Conservation (phyloP, 495 filamentous ascomycete genomes). For the Aspergillus bertholletiae region DNA sequence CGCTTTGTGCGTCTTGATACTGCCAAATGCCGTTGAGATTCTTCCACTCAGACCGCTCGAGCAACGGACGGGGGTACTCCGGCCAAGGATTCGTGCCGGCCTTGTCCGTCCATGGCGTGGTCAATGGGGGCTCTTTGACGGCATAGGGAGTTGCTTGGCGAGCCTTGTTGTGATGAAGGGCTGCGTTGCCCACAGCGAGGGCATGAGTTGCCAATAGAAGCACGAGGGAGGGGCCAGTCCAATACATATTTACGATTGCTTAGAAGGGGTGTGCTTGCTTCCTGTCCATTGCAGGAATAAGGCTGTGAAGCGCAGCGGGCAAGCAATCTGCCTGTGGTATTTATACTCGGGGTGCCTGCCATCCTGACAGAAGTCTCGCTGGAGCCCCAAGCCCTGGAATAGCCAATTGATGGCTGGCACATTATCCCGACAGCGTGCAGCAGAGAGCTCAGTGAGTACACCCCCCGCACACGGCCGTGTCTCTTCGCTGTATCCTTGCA, state of each 20-base stretch:
- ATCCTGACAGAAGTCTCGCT: neutral
- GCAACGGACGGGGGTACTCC: conserved; percentile 62
- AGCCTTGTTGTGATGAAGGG: neutral
- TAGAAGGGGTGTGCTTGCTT: neutral
- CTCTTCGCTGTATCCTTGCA: neutral
- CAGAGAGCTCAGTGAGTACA: neutral
- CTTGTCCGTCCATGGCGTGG: conserved; percentile 59
- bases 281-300: neutral
- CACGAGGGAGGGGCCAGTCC: neutral
- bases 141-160: conserved; percentile 16
- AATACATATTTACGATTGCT: neutral
- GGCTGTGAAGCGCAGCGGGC: neutral
- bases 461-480: neutral
- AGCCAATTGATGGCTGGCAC: neutral
- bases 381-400: neutral
- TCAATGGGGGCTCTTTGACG: conserved; percentile 42
- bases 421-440: neutral
- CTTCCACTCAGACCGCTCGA: conserved; percentile 56
- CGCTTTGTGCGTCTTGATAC: conserved; percentile 45
- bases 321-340: neutral
- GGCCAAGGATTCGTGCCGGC: conserved; percentile 64
- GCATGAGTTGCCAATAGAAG: neutral
- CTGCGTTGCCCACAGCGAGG: neutral
- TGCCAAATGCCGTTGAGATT: conserved; percentile 66
- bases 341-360: neutral